Evolutionary conservation across 495 filamentous ascomycete genomes (phyloP).

Genomic region (Hypoxylon cercidicola): DNA sequence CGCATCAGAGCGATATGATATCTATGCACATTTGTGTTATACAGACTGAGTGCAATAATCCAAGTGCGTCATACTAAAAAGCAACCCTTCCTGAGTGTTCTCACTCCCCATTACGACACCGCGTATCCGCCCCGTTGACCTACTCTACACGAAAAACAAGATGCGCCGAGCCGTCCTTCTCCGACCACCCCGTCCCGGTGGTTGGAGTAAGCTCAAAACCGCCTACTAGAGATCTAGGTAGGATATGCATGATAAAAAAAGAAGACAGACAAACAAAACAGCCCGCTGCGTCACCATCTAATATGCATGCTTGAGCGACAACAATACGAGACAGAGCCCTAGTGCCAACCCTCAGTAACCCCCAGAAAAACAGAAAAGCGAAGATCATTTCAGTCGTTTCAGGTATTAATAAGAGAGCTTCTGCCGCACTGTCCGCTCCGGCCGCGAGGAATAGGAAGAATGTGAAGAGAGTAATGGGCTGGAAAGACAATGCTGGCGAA

Average conservation of each 20-base stretch:
- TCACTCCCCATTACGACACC: constrained; percentile 13
- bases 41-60: constrained; percentile 16
- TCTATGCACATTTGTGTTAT: constrained; percentile 15
- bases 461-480: constrained; percentile 1
- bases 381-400: constrained; percentile 30
- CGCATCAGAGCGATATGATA: constrained; percentile 23
- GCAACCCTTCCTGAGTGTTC: constrained; percentile 11
- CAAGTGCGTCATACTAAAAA: constrained; percentile 12
- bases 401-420: constrained; percentile 14
- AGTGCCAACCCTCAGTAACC: constrained; percentile 14
- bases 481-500: constrained; percentile 4
- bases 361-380: not conserved
- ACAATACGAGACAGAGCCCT: constrained; percentile 32
- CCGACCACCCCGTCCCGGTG: constrained; percentile 22
- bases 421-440: constrained; percentile 1
- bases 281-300: constrained; percentile 9
- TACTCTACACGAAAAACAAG: constrained; percentile 14
- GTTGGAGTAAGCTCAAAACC: constrained; percentile 42
- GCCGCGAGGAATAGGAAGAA: not conserved
- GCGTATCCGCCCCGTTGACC: constrained; percentile 1
- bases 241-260: constrained; percentile 25
- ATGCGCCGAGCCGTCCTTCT: constrained; percentile 46
- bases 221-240: constrained; percentile 26
- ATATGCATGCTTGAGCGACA: constrained; percentile 23
- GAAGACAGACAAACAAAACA: constrained; percentile 16